These are phyloP conservation scores for Galium porrigens DNA, from an alignment of 305 asterid genomes.

Conservation along the genomic window DNA sequence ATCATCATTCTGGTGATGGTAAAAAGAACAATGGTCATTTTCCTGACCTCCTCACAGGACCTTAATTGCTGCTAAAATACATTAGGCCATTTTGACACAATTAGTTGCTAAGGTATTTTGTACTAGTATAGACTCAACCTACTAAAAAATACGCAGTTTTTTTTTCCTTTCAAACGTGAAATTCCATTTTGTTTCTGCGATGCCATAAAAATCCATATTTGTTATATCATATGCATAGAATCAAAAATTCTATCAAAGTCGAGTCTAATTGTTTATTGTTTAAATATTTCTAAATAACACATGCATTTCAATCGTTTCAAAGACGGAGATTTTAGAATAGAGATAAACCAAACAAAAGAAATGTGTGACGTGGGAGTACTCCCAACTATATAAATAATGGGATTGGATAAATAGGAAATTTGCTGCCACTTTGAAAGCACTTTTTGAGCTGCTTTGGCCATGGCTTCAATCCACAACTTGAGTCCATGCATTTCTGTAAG, in stretches of 20 bases:
- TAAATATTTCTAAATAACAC: too few relatives aligned
- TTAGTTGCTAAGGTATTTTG: background rate
- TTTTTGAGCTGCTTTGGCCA: background rate
- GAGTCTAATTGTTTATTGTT: too few relatives aligned
- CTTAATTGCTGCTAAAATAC: slow-evolving; percentile 8
- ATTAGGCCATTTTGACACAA: background rate
- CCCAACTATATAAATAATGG: slow-evolving; percentile 6
- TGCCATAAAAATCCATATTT: background rate
- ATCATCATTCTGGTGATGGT: slow-evolving; percentile 7
- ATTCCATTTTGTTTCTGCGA: background rate
- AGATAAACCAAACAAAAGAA: background rate
- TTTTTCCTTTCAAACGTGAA: background rate
- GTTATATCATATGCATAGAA: too few relatives aligned
- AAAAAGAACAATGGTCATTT: slow-evolving; percentile 12
- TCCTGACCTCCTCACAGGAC: slow-evolving; percentile 26
- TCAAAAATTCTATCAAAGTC: too few relatives aligned
- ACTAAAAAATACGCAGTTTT: background rate
- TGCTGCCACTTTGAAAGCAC: background rate
- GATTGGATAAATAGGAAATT: slow-evolving; percentile 1
- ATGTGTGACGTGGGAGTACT: slow-evolving; percentile 7
- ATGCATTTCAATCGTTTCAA: background rate
- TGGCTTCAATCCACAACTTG: slow-evolving; percentile 23
- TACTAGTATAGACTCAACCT: background rate
- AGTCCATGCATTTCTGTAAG: slow-evolving; percentile 2
- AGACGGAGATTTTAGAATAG: background rate